Evolutionary conservation across 805 yeast genomes (phyloP), one percentile per base, ranked within the genome.

Genomic region (Scheffersomyces amazonensis): DNA sequence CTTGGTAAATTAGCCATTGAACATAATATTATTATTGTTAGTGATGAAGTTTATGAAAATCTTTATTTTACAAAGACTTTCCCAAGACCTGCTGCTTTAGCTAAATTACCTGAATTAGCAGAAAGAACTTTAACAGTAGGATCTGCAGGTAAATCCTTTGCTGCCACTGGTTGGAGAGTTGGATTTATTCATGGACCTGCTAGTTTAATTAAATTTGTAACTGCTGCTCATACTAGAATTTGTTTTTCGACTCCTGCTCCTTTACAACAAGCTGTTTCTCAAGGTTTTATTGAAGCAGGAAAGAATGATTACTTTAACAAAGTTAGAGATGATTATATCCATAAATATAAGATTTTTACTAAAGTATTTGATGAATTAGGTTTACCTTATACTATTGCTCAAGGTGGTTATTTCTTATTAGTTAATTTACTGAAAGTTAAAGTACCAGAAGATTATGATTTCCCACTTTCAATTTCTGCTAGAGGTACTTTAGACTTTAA

Each of bases 111-210:
- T 4, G 96, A 89, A 52, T 75, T 89, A 42, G 82, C 77, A 19
- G 78, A 78, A 41, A 70, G 89, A 53, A 87, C 97, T 0, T 66
- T 93, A 39, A 83, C 97, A 3, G 95, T 93, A 16, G 98, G 98
- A 1, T 87, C 96, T 20, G 99, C 97, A 5, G 99, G 99, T 46
- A 93, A 93, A 63, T 81, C 96, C 0, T 93, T 93, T 68, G 96
- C 96, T n/a, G 96, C 96, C 31, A 93, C 99, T 10, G 99, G 99
- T 37, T 93, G 98, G 97, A 82, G 99, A 71, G 78, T 93, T 37
- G 99, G 99, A 38, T 93, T 96, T 95, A 75, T 91, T 27, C 81
- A 90, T 44, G 98, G 96, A 5, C 83, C 86, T 37, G 73, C 85
- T n/a, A 86, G 84, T 21, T 69, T 90, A 47, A 71, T 93, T 52